Percentiles rank a stretch among this genome's conserved stretches.
phyloP scores from a whole-genome alignment of 495 filamentous ascomycete species.

The Talaromyces nanjingensis region DNA sequence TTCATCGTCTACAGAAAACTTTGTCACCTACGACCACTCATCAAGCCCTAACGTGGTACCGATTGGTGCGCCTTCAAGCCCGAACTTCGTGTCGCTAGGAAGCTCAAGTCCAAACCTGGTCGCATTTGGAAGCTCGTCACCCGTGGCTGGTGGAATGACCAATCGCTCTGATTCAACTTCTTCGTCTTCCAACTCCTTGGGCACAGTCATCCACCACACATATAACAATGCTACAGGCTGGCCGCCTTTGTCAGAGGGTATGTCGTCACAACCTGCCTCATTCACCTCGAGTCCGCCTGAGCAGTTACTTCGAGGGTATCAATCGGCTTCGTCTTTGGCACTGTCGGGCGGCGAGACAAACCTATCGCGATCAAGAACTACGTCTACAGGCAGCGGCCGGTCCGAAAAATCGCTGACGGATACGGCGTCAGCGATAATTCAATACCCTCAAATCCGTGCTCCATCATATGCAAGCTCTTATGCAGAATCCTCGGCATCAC shows the following conservation, averaged over 20 bases:
- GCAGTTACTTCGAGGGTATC: conserved; percentile 23
- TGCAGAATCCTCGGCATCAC: conserved; percentile 30
- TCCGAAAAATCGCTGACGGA: conserved; percentile 19
- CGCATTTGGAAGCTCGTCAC: conserved; percentile 24
- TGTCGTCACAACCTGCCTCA: conserved; percentile 29
- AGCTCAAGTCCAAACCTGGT: conserved; percentile 38
- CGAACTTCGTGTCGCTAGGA: conserved; percentile 36
- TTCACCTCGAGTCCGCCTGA: conserved; percentile 35
- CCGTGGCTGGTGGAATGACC: conserved; percentile 15
- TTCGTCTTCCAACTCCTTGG: conserved; percentile 37
- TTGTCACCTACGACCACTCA: conserved; percentile 16
- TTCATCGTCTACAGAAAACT: conserved; percentile 13
- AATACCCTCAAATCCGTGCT: conserved; percentile 41
- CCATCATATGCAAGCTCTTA: conserved; percentile 43
- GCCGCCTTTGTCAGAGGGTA: conserved; percentile 31
- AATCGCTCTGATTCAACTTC: conserved; percentile 24
- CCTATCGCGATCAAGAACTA: conserved; percentile 30
- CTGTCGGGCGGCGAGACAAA: conserved; percentile 17
- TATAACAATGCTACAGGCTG: conserved; percentile 15
- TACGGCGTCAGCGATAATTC: conserved; percentile 18
- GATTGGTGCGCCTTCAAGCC: conserved; percentile 38
- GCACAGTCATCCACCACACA: conserved; percentile 40
- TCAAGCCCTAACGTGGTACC: conserved; percentile 39
- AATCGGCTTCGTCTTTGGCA: conserved; percentile 22
- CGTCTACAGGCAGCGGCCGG: conserved; percentile 32